Conservation (phyloP, 2,329 filamentous ascomycete genomes). For the Monilinia vaccinii-corymbosi region DNA sequence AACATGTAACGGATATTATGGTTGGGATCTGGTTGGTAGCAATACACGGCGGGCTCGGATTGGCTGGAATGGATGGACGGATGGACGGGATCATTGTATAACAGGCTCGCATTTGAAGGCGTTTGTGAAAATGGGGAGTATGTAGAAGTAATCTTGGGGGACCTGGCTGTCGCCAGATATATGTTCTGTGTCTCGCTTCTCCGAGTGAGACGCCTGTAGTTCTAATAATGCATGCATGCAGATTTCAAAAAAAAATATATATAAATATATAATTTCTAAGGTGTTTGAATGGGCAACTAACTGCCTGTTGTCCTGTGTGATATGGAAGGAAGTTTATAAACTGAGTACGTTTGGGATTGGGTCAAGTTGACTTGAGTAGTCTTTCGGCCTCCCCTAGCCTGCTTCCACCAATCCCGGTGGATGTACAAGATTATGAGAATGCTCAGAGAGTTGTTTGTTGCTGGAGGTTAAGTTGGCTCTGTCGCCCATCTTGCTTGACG, state of each 20-base stretch:
- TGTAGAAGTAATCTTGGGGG: slow-evolving; percentile 7
- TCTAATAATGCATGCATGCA: neutral
- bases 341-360: no score
- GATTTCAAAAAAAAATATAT: neutral
- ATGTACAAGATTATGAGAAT: no score
- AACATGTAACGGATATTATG: slow-evolving; percentile 3
- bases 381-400: neutral
- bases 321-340: no score
- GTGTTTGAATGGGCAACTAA: neutral
- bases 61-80: neutral
- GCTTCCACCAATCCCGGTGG: no score
- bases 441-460: no score
- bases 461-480: no score
- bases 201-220: neutral
- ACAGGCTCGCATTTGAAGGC: neutral
- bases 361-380: neutral
- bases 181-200: neutral
- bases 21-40: neutral
- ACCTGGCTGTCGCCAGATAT: neutral
- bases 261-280: neutral
- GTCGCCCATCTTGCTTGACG: no score
- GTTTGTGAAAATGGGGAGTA: neutral
- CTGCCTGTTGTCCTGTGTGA: neutral
- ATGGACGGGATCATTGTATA: slow-evolving; percentile 3
- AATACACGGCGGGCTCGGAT: neutral